Evolutionary conservation across 768 basidiomycete genomes (phyloP), one percentile per base, ranked within the genome.

Genomic region (Sutorius australiensis): DNA sequence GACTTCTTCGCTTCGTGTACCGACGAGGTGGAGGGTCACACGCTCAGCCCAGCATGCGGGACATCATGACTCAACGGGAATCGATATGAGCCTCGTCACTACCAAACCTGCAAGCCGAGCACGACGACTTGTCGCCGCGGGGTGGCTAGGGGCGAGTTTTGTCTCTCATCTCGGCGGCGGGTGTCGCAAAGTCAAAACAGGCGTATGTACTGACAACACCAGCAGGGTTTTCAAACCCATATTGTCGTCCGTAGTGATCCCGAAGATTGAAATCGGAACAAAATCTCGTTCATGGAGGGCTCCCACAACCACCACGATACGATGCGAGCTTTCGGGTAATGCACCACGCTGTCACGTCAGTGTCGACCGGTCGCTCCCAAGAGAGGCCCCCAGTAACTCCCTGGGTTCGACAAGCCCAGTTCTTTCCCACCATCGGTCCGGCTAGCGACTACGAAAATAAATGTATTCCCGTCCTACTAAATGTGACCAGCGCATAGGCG

Each of bases 401-500:
- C 30, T 44, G 43, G n/a, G 28, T 10, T 4, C 6, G 28, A 30
- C 17, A 2, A 30, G 10, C 27, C 27, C 16, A 12, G n/a, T 16
- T 16, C n/a, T 28, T 28, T 43, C n/a, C 42, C n/a, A 6, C 27
- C 5, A 17, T 30, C 12, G n/a, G 42, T 46, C 14, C 21, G n/a
- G 16, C 6, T 10, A 8, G 27, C 5, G 27, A 28, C 47, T 41
- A 19, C n/a, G 42, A 24, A 48, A 58, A 54, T 58, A 54, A 46
- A 38, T 28, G 17, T 28, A 17, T 40, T 43, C 31, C 28, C 37
- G 24, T 32, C 38, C 8, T 47, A 55, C 46, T 51, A 59, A 51
- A 37, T 9, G 19, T 17, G 16, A 14, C 30, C 9, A 37, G 32
- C 38, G 9, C 6, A n/a, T 28, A 37, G 32, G 17, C 5, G n/a